Percentiles rank a stretch among this genome's conserved stretches.
These are phyloP conservation scores for Ochetophila trinervis DNA, from an alignment of 306 rosid genomes.

Conservation along the genomic window DNA sequence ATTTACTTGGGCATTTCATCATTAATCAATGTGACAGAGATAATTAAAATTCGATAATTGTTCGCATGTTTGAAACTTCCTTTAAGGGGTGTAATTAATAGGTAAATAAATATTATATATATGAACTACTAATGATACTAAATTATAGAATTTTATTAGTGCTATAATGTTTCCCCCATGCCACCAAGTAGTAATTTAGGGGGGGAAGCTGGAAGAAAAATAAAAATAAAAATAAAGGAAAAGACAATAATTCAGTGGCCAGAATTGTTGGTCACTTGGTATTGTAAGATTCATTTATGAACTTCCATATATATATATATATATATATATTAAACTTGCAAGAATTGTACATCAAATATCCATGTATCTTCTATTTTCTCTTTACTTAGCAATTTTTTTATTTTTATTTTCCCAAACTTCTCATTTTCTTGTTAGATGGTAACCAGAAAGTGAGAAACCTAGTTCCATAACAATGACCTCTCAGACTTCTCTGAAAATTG, in stretches of 20 bases:
- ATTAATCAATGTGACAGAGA: too few relatives aligned
- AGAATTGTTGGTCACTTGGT: not conserved
- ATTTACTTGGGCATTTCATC: too few relatives aligned
- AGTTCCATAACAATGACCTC: slow-evolving; percentile 8
- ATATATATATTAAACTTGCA: too few relatives aligned
- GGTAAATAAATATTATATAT: too few relatives aligned
- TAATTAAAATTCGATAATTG: too few relatives aligned
- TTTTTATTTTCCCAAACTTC: not conserved
- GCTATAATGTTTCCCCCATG: not conserved
- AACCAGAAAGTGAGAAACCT: slow-evolving; percentile 14
- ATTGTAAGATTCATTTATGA: not conserved
- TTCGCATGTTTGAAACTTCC: too few relatives aligned
- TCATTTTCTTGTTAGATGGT: not conserved
- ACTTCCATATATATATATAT: not conserved
- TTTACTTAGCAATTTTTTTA: not conserved
- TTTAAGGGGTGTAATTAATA: too few relatives aligned
- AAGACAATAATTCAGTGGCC: not conserved
- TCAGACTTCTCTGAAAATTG: not conserved
- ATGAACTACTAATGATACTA: too few relatives aligned
- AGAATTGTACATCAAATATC: not conserved
- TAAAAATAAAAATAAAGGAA: not conserved
- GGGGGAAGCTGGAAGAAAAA: not conserved
- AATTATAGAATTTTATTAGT: too few relatives aligned
- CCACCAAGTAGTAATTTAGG: too few relatives aligned
- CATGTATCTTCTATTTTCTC: not conserved